Evolutionary conservation across 2,329 filamentous ascomycete species (phyloP), one percentile per base, ranked within the genome.

Genomic region (Cercospora janseana): DNA sequence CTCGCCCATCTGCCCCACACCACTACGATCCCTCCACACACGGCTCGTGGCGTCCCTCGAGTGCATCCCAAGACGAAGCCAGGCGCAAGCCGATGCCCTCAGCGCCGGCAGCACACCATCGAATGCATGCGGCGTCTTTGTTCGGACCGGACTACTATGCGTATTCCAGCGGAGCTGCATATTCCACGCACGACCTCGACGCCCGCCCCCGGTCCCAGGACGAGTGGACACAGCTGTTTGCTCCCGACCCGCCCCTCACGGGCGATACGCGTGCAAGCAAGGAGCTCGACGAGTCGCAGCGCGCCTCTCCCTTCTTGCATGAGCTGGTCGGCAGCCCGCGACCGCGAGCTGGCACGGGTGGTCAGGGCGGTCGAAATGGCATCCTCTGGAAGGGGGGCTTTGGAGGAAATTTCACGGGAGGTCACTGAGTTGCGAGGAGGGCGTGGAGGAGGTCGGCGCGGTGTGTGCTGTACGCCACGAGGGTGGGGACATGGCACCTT

Each of bases 381-480:
- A 7, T 28, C 20, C 20, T 46, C 13, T 38, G 44, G 44, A 35
- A 37, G 20, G 31, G 23, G 20, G 37, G 28, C 13, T 46, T 26
- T 13, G 43, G 43, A 15, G 43, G 43, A 20, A 46, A 46, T 15
- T 38, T 38, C 32, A 31, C 26, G 10, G 41, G 41, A 8, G 41
- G 41, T 18, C 15, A 13, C 24, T 37, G 20, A 46, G 27, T 32
- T 20, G 20, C 32, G 26, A 16, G 15, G 26, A 9, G 21, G 12
- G 10, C 26, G 8, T 15, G 21, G 27, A 13, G 41, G 23, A 34
- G 16, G 10, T 4, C 27, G 20, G 31, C 31, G 4, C 3, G 31
- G 2, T 6, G 9, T 32, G n/a, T 6, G 15, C 20, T 24, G 41
- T 31, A 12, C 10, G 41, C 15, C 28, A 8, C 23, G 41, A 21